Evolutionary conservation across 495 filamentous ascomycete genomes (phyloP).

Genomic region (Friedmanniomyces endolithicus): DNA sequence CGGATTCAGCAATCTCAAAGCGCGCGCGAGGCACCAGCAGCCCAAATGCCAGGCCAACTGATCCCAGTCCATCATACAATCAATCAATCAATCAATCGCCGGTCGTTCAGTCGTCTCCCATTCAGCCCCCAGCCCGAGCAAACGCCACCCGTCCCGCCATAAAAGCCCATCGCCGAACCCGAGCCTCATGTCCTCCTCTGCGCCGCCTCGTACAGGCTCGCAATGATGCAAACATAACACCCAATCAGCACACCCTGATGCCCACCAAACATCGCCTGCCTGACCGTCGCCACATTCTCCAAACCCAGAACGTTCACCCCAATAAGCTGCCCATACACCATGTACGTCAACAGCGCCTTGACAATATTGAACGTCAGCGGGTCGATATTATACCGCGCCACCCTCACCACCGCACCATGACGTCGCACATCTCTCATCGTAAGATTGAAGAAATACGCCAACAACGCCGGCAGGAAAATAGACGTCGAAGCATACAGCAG

Average conservation of each 20-base stretch:
- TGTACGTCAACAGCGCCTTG: slow-evolving; percentile 66
- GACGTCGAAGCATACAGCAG: slow-evolving; percentile 65
- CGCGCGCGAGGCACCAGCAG: too few species aligned
- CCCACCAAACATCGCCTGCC: slow-evolving; percentile 55
- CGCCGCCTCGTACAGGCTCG: slow-evolving; percentile 72
- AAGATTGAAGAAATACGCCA: slow-evolving; percentile 82
- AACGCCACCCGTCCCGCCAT: too few species aligned
- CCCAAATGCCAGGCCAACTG: neutral
- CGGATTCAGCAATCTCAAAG: too few species aligned
- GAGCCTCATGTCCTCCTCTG: slow-evolving; percentile 51
- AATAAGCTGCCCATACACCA: slow-evolving; percentile 44
- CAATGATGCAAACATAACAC: slow-evolving; percentile 53
- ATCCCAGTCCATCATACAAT: neutral
- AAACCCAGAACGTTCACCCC: slow-evolving; percentile 47
- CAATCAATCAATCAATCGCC: neutral
- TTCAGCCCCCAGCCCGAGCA: neutral
- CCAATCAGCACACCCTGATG: slow-evolving; percentile 60
- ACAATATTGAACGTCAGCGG: slow-evolving; percentile 79
- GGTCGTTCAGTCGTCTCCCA: too few species aligned
- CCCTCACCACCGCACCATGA: slow-evolving; percentile 22
- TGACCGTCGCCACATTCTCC: slow-evolving; percentile 47
- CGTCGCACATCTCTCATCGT: slow-evolving; percentile 35
- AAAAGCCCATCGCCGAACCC: neutral
- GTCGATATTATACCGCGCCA: slow-evolving; percentile 48
- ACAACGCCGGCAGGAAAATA: slow-evolving; percentile 51